Evolutionary conservation across 1,139 yeast genomes (phyloP), one percentile per base, ranked within the genome.

Genomic region (Taphrina populina): DNA sequence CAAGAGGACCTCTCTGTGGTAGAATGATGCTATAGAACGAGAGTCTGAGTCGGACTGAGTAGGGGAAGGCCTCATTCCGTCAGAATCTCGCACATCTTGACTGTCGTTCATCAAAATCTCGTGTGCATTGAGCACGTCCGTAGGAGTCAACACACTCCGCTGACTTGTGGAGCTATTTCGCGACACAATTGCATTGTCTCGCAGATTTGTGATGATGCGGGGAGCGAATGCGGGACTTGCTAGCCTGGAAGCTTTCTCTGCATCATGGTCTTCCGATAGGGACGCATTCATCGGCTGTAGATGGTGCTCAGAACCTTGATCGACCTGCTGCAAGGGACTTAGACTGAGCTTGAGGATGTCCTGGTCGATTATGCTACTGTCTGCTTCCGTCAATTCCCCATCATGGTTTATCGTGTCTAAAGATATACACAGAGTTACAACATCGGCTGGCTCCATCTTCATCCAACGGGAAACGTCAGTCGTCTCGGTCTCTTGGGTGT

Each of bases 1-100:
- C 36, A 83, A 70, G 52, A 83, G 66, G 27, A 83, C 69, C 62
- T 83, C 85, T 58, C 88, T 69, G 57, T 77, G 79, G 62, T 56
- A 56, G 44, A 63, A 37, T 10, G 57, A 35, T 19, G 57, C 17
- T 23, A 35, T 36, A 32, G 46, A 15, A 10, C 19, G 24, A 13
- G 33, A n/a, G 1, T 19, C 27, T 13, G 7, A 23, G n/a, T 47
- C 37, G 2, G 8, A n/a, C 39, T 34, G 17, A 10, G 7, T 21
- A 5, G 39, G 2, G 21, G 24, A 19, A n/a, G 21, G 20, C 2
- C 13, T 10, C 5, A 24, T n/a, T 23, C 19, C 30, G 10, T n/a
- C n/a, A n/a, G n/a, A n/a, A n/a, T n/a, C n/a, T n/a, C n/a, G n/a
- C 29, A 7, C 17, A 23, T 8, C 3, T 37, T 21, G 4, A 37